Percentiles rank a stretch among this genome's conserved stretches.
Conservation (phyloP, 73 alveolate genomes). For the Paramecium sexaurelia region DNA sequence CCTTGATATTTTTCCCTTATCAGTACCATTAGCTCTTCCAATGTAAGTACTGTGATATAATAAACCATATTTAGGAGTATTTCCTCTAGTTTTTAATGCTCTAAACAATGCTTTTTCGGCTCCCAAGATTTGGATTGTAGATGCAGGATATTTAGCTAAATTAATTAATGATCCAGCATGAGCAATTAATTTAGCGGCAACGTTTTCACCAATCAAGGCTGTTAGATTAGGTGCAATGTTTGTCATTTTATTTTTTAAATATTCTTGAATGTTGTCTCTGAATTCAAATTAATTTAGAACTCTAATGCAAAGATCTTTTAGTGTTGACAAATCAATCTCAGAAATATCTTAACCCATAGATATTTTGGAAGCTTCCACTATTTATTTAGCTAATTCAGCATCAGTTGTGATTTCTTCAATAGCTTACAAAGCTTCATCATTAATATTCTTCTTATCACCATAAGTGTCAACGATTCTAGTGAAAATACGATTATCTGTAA, state of each 20-base stretch:
- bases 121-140: slow-evolving; percentile 94
- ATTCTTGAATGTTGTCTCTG: slow-evolving; percentile 87
- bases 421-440: slow-evolving; percentile 77
- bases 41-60: slow-evolving; percentile 91
- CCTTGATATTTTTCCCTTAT: slow-evolving; percentile 82
- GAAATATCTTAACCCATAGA: slow-evolving; percentile 94
- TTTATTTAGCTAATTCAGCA: slow-evolving; percentile 88
- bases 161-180: slow-evolving; percentile 94
- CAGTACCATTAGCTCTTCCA: slow-evolving; percentile 88
- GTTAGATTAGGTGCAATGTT: slow-evolving; percentile 95
- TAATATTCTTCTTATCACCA: slow-evolving; percentile 81
- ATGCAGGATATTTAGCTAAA: slow-evolving; percentile 96
- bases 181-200: slow-evolving; percentile 93
- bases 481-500: slow-evolving; percentile 86
- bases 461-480: slow-evolving; percentile 83
- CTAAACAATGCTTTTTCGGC: slow-evolving; percentile 98
- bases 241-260: slow-evolving; percentile 86
- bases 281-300: slow-evolving; percentile 84
- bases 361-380: slow-evolving; percentile 89
- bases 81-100: slow-evolving; percentile 92
- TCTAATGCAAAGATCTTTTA: slow-evolving; percentile 83
- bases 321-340: slow-evolving; percentile 83
- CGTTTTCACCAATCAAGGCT: slow-evolving; percentile 94
- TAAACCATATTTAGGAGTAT: slow-evolving; percentile 97
- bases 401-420: slow-evolving; percentile 88